These are phyloP conservation scores for Botrytis sinoallii DNA, from an alignment of 2,329 filamentous ascomycete species.

Conservation along the genomic window DNA sequence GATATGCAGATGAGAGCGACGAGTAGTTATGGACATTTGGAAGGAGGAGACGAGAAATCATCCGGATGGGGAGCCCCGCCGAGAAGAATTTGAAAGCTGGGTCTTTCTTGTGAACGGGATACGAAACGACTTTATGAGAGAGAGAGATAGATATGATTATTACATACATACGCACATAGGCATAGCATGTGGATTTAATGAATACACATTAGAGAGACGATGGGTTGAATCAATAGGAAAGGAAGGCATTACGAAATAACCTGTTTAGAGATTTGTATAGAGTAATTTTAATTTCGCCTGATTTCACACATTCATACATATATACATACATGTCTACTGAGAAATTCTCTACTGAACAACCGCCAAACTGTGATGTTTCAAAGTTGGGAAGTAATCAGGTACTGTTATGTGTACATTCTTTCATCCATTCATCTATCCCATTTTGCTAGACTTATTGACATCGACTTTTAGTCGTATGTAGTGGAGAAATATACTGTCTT, in stretches of 20 bases:
- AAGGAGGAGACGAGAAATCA: background rate
- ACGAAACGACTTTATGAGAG: background rate
- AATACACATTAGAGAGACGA: background rate
- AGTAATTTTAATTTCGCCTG: background rate
- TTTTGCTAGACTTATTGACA: too few relatives aligned
- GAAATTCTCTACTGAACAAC: background rate
- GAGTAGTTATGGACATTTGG: background rate
- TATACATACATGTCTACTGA: background rate
- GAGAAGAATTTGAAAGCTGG: background rate
- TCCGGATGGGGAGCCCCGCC: background rate
- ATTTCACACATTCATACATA: background rate
- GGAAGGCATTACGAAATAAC: background rate
- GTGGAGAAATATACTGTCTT: too few relatives aligned
- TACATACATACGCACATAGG: background rate
- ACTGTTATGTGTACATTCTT: background rate
- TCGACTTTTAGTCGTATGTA: too few relatives aligned
- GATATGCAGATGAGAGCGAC: background rate
- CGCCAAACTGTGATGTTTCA: background rate
- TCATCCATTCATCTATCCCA: too few relatives aligned
- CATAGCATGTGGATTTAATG: background rate
- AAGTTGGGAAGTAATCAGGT: background rate
- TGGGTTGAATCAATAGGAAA: background rate
- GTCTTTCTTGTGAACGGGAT: background rate
- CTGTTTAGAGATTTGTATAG: constrained; percentile 1
- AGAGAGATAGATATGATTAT: background rate